These are phyloP conservation scores for Ganoderma leucocontextum DNA, from an alignment of 1,284 basidiomycete genomes.

Conservation along the genomic window DNA sequence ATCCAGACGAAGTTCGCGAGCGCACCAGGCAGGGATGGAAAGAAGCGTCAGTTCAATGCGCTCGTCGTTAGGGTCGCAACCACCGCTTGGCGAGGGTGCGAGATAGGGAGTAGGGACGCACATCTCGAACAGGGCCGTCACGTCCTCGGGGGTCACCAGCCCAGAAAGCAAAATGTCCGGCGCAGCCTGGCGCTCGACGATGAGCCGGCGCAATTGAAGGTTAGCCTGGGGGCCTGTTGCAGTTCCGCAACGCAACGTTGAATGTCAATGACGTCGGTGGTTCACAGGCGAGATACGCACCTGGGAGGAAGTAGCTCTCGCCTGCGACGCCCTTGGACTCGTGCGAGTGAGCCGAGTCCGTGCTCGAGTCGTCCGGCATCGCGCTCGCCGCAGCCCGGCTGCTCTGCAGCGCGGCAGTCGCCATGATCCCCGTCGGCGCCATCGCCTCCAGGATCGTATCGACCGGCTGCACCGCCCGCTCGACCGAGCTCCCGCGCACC, in stretches of 20 bases:
- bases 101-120: constrained; percentile 39
- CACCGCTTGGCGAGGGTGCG: not conserved
- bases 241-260: not conserved
- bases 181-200: constrained; percentile 52
- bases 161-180: constrained; percentile 55
- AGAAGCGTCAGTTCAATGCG: constrained; percentile 1
- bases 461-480: constrained; percentile 12
- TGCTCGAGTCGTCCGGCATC: constrained; percentile 22
- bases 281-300: constrained; percentile 26
- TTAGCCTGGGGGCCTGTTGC: constrained; percentile 43
- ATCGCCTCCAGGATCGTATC: constrained; percentile 34
- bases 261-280: not conserved
- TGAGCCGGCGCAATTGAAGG: constrained; percentile 48
- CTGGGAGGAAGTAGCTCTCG: constrained; percentile 41
- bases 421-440: constrained; percentile 44
- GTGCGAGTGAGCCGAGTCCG: constrained; percentile 8
- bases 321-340: constrained; percentile 40
- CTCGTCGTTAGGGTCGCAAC: constrained; percentile 1
- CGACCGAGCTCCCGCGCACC: constrained; percentile 15
- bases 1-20: constrained; percentile 3
- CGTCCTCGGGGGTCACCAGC: constrained; percentile 52
- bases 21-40: not conserved
- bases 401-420: constrained; percentile 40
- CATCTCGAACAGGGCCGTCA: constrained; percentile 53
- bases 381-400: constrained; percentile 28